These are phyloP conservation scores for Trypanosoma boissoni DNA, from an alignment of 208 protist genomes.

Conservation along the genomic window DNA sequence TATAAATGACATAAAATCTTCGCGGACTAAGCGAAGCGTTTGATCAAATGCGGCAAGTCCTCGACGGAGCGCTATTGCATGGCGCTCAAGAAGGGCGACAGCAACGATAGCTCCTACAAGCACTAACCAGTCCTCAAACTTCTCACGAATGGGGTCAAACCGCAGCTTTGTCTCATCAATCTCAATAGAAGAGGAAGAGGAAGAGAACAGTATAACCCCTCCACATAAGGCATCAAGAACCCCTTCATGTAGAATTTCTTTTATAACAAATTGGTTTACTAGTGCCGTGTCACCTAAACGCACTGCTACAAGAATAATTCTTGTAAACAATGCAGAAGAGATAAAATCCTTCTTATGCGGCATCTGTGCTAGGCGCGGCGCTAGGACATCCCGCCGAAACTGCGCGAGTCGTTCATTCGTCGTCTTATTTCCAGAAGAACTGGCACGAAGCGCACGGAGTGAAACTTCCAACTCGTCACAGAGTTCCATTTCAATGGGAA, in stretches of 20 bases:
- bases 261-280: slow-evolving; percentile 24
- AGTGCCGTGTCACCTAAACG: slow-evolving; percentile 11
- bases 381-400: slow-evolving; percentile 15
- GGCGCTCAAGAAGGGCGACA: slow-evolving; percentile 19
- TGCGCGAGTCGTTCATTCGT: too few species aligned
- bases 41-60: background rate
- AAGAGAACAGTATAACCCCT: background rate
- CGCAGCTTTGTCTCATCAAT: background rate
- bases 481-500: slow-evolving; percentile 48
- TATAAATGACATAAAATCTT: slow-evolving; percentile 11
- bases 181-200: too few species aligned
- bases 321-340: slow-evolving; percentile 40
- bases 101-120: slow-evolving; percentile 24
- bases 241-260: slow-evolving; percentile 18
- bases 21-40: slow-evolving; percentile 7
- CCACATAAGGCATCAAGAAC: slow-evolving; percentile 17
- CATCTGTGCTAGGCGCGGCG: slow-evolving; percentile 18
- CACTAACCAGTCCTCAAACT: slow-evolving; percentile 32
- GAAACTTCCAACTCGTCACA: slow-evolving; percentile 21
- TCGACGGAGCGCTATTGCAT: slow-evolving; percentile 5
- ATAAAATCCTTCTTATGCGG: slow-evolving; percentile 35
- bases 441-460: background rate
- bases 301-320: slow-evolving; percentile 44
- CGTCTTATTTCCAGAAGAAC: too few species aligned
- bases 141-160: slow-evolving; percentile 24